Conservation (phyloP, 1,139 yeast genomes). For the Candida mesenterica region DNA sequence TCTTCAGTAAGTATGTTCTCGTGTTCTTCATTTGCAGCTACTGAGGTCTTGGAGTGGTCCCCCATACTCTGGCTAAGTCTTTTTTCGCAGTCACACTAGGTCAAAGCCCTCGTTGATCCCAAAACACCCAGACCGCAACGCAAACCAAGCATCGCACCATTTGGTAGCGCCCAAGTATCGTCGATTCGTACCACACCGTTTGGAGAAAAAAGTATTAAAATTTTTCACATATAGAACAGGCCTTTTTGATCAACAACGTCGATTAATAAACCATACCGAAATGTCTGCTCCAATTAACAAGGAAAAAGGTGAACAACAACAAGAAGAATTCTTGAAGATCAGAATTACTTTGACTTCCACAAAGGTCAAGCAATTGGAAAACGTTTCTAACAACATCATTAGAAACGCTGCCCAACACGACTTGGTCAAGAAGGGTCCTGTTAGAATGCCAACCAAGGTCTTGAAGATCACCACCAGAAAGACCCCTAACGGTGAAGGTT, state of each 20-base stretch:
- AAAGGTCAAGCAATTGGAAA: constrained; percentile 98
- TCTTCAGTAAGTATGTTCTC: too few relatives aligned
- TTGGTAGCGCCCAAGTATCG: constrained; percentile 10
- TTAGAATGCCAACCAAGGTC: constrained; percentile 99
- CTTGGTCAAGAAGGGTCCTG: constrained; percentile 95
- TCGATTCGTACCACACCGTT: background rate
- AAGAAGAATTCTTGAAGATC: constrained; percentile 87
- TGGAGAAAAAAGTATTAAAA: constrained; percentile 4
- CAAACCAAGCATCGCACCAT: too few relatives aligned
- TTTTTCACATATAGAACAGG: constrained; percentile 5
- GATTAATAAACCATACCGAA: constrained; percentile 34
- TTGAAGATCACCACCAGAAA: constrained; percentile 99
- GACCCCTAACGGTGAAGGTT: constrained; percentile 99
- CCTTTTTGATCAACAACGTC: constrained; percentile 37
- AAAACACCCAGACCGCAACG: too few relatives aligned
- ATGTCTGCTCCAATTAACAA: constrained; percentile 82
- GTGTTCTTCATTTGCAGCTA: too few relatives aligned
- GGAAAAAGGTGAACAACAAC: constrained; percentile 74
- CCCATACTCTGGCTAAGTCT: too few relatives aligned
- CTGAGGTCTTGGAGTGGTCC: too few relatives aligned
- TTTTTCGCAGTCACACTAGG: too few relatives aligned
- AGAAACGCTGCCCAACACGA: constrained; percentile 80
- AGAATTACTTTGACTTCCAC: constrained; percentile 99
- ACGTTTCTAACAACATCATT: constrained; percentile 84
- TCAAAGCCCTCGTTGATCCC: too few relatives aligned